Base-by-base conservation (phyloP, 768 basidiomycete species). In the Kwoniella botswanensis region DNA sequence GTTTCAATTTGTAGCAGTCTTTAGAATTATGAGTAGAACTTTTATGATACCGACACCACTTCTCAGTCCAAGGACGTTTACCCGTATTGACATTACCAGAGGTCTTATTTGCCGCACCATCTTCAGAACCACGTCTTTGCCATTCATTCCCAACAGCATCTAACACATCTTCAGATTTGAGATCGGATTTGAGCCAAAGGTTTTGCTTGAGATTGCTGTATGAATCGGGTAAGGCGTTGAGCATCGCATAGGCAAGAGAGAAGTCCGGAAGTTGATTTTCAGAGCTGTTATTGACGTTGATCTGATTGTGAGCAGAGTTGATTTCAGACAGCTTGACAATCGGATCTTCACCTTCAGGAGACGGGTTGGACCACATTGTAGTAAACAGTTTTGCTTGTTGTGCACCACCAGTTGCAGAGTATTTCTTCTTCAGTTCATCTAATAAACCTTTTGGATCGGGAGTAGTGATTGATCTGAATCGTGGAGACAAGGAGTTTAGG, bases 291-390 rank as follows among this genome's bases (percentile, higher is more conserved):
- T 63, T 43, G 22, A 22, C 35, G 41, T 65, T 69, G 63, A 73
- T 57, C 29, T 74, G 72, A n/a, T 65, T 43, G 55, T 74, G 69
- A 3, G 68, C 65, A 29, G 68, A 74, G 44, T 26, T 63, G 26
- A 74, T 44, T 21, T 41, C 18, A 17, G 68, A 63, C 22, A 74
- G 18, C n/a, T 22, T 21, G 13, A 18, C 50, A 17, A 35, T 26
- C 4, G 69, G 69, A 42, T 74, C 44, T 24, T 74, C 72, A 24
- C 65, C 68, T 54, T 74, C 72, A 17, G 18, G 2, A 21, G 66
- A 56, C 7, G 58, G 60, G 21, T 29, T 67, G 12, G 15, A 46
- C 26, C n/a, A 71, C 21, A 74, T 26, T 56, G 69, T 41, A 15
- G 69, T 68, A 15, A 73, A 21, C 17, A 73, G 53, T 10, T 69